Evolutionary conservation across 225 moss, liverwort and hornwort genomes (phyloP), one percentile per base, ranked within the genome.

Genomic region (Physcomitrium patens): DNA sequence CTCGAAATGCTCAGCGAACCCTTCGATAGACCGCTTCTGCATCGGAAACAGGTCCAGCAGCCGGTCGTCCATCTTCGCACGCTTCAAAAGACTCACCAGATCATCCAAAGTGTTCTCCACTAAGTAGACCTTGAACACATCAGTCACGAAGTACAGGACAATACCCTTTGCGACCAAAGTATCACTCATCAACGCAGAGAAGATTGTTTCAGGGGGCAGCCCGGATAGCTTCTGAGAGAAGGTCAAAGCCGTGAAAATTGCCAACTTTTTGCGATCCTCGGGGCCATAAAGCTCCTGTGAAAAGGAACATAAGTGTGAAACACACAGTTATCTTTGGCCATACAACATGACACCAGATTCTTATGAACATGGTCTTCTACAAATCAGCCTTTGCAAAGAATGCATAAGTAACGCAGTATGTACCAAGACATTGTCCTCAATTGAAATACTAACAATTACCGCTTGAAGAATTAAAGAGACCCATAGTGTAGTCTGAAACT

Each of bases 171-270:
- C 90, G 10, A 92, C 76, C 74, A 92, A 51, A 69, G 84, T 92
- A 78, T 92, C 92, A 70, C 82, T 90, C 24, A 92, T 77, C 66
- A 92, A 81, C 14, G 92, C 88, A 20, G 90, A 60, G 57, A 92
- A 92, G 1, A 92, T 92, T 9, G 92, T 92, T 80, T 92, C 92
- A 18, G 92, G 92, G 42, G 92, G 92, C 27, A 92, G 80, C 51
- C 92, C 92, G 20, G 92, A 92, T 11, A 92, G 76, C 66, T 92
- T 92, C 85, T 92, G 92, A 2, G 92, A 92, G 76, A 92, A 92
- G 17, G 92, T 92, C 43, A 90, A 79, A 16, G 92, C 92, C 41
- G 92, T 92, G 73, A 92, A 92, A 31, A 92, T 88, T 18, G 92
- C 92, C 84, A 92, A 74, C 84, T 88, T 92, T 85, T 81, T 92